A percentile compares a stretch with the other conserved stretches of the same genome.
phyloP scores from a whole-genome alignment of 305 asterid species.

The Salvia sclarea region DNA sequence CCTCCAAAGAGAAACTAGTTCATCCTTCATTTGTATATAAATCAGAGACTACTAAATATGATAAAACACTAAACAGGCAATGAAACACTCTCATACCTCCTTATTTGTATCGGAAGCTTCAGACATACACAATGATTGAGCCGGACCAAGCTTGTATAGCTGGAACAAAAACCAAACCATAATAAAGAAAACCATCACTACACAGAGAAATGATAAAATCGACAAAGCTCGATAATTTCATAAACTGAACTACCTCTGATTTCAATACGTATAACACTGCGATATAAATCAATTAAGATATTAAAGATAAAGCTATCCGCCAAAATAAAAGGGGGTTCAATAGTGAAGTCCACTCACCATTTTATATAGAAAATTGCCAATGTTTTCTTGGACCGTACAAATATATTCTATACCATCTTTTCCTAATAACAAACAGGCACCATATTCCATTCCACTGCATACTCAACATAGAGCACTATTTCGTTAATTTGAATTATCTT shows the following conservation, averaged over 20 bases:
- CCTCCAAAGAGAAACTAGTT: conserved; percentile 4
- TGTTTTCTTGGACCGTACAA: conserved; percentile 13
- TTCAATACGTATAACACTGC: conserved; percentile 17
- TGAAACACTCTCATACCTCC: conserved; percentile 56
- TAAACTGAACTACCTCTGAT: conserved; percentile 3
- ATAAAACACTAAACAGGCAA: conserved; percentile 6
- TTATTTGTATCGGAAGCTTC: conserved; percentile 63
- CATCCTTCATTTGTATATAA: conserved; percentile 4
- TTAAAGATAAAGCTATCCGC: conserved; percentile 4
- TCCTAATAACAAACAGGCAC: conserved; percentile 1
- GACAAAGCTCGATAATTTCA: conserved; percentile 20
- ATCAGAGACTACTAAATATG: background rate
- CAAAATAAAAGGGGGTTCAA: background rate
- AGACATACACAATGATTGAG: conserved; percentile 68
- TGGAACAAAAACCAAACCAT: conserved; percentile 40
- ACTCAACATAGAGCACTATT: conserved; percentile 11
- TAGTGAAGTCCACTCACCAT: conserved; percentile 26
- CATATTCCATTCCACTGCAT: conserved; percentile 23
- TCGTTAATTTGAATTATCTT: conserved; percentile 3
- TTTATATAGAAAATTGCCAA: conserved; percentile 15
- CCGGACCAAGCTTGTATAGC: conserved; percentile 78
- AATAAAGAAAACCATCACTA: conserved; percentile 28
- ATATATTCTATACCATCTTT: conserved; percentile 8
- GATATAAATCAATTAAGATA: conserved; percentile 3
- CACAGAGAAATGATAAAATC: background rate